phyloP scores from a whole-genome alignment of 108 stramenopile genomes.

The Fragilaria crotonensis region DNA sequence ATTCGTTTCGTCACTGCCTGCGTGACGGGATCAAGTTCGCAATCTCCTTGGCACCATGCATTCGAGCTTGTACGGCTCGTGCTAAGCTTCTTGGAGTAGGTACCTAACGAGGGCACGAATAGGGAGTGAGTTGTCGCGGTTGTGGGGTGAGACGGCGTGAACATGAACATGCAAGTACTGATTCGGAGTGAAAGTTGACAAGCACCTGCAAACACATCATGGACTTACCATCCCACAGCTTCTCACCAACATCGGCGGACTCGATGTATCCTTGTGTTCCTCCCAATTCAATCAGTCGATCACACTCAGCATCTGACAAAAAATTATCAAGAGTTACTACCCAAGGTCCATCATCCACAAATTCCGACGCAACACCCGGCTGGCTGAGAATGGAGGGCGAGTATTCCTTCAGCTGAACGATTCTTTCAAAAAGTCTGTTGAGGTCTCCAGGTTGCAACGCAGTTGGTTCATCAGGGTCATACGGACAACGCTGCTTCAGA shows the following conservation, averaged over 20 bases:
- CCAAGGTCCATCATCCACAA: conserved; percentile 41
- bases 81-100: conserved; percentile 1
- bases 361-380: conserved; percentile 5
- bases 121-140: too few species aligned
- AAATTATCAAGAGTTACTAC: conserved; percentile 64
- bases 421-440: conserved; percentile 20
- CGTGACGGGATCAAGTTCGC: conserved; percentile 26
- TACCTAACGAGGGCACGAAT: too few species aligned
- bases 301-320: conserved; percentile 39
- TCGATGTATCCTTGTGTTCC: conserved; percentile 47
- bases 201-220: too few species aligned
- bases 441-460: conserved; percentile 31
- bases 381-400: conserved; percentile 24
- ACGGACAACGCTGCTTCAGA: conserved; percentile 52
- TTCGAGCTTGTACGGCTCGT: conserved; percentile 30
- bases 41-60: conserved; percentile 62
- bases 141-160: too few species aligned
- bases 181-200: too few species aligned
- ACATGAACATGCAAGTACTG: too few species aligned
- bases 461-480: conserved; percentile 33
- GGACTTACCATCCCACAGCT: conserved; percentile 36
- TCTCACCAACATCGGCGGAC: conserved; percentile 53
- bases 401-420: conserved; percentile 12
- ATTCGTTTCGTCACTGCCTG: conserved; percentile 41
- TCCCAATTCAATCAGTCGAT: conserved; percentile 37